A percentile compares a stretch with the other conserved stretches of the same genome.
Conservation (phyloP, 2,329 filamentous ascomycete species). For the Monilinia polystroma region DNA sequence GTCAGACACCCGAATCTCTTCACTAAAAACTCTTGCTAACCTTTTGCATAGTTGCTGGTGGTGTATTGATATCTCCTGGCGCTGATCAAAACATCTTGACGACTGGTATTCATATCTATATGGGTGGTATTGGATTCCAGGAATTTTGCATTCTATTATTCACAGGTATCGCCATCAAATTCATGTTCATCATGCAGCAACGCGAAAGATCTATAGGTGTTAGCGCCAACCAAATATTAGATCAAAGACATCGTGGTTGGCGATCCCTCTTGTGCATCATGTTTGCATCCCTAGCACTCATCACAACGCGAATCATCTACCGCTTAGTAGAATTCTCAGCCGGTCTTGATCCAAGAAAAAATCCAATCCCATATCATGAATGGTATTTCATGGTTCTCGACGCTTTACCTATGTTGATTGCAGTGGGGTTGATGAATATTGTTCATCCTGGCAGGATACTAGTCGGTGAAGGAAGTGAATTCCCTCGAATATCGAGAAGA, state of each 20-base stretch:
- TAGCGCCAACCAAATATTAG: slow-evolving; percentile 24
- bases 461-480: slow-evolving; percentile 47
- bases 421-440: slow-evolving; percentile 45
- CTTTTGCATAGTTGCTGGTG: not conserved
- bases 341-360: slow-evolving; percentile 46
- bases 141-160: slow-evolving; percentile 52
- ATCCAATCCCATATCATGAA: slow-evolving; percentile 48
- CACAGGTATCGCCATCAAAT: slow-evolving; percentile 43
- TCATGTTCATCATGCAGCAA: slow-evolving; percentile 42
- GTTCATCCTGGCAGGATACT: slow-evolving; percentile 51
- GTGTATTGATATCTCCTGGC: slow-evolving; percentile 31
- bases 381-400: slow-evolving; percentile 53
- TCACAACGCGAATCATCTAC: slow-evolving; percentile 58
- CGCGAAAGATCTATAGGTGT: too few relatives aligned
- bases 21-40: slow-evolving; percentile 39
- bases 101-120: slow-evolving; percentile 48
- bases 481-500: slow-evolving; percentile 35
- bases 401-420: slow-evolving; percentile 55
- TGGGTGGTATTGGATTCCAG: slow-evolving; percentile 54
- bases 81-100: slow-evolving; percentile 37
- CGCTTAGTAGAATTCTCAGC: slow-evolving; percentile 56
- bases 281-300: slow-evolving; percentile 45
- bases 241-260: slow-evolving; percentile 30
- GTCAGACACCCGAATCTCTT: slow-evolving; percentile 31
- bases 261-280: slow-evolving; percentile 41